Evolutionary conservation across 148 eudicot genomes (phyloP).

Genomic region (Chenopodium berlandieri): DNA sequence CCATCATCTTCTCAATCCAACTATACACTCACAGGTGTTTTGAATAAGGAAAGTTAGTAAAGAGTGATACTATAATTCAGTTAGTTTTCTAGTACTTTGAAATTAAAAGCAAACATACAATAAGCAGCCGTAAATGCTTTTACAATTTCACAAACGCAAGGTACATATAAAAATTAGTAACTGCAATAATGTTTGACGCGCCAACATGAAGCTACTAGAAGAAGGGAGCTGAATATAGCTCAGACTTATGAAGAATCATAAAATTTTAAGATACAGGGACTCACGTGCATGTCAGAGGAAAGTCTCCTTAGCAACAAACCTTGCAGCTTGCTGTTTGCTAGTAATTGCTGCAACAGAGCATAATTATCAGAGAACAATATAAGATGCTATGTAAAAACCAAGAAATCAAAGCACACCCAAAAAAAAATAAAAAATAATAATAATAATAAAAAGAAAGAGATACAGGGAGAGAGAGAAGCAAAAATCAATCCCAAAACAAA

Average conservation of each 20-base stretch:
- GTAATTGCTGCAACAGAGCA: constrained; percentile 49
- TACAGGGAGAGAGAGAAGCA: too few species aligned
- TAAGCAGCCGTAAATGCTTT: too few species aligned
- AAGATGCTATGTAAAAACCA: background rate
- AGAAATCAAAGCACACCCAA: background rate
- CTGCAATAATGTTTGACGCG: background rate
- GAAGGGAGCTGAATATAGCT: background rate
- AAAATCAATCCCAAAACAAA: background rate
- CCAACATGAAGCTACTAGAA: background rate
- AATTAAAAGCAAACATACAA: too few species aligned
- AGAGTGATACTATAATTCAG: background rate
- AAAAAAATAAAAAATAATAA: too few species aligned
- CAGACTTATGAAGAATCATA: background rate
- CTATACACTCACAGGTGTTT: background rate
- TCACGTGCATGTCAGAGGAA: constrained; percentile 60
- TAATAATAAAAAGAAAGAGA: too few species aligned
- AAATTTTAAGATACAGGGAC: constrained; percentile 13
- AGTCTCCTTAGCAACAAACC: constrained; percentile 54
- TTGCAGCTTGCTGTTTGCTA: constrained; percentile 53
- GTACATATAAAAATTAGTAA: background rate
- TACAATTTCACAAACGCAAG: too few species aligned
- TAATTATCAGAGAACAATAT: constrained; percentile 12
- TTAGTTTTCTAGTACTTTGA: too few species aligned
- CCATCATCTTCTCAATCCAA: background rate
- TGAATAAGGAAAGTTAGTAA: background rate